Percentiles rank a stretch among this genome's conserved stretches.
Conservation (phyloP, 163 green algal genomes). For the Scenedesmus sp. region DNA sequence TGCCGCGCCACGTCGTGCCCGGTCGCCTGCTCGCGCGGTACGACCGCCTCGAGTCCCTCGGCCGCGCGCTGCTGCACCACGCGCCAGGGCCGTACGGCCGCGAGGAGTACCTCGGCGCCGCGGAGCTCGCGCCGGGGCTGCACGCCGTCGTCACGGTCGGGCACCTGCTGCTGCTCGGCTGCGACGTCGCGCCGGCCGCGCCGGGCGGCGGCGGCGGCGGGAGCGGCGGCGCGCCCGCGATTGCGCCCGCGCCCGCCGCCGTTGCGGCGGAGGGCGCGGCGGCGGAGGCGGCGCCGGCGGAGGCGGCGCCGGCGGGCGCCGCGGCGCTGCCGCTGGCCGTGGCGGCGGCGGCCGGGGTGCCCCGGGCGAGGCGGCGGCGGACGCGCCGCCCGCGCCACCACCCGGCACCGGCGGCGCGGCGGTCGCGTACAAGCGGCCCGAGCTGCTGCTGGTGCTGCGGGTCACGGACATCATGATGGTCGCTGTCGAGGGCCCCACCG, state of each 20-base stretch:
- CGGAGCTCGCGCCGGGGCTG: constrained; percentile 11
- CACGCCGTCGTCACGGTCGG: constrained; percentile 32
- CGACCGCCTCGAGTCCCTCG: constrained; percentile 39
- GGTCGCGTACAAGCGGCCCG: constrained; percentile 31
- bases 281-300: neutral
- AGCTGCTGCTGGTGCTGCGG: constrained; percentile 36
- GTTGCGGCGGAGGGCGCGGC: too few relatives aligned
- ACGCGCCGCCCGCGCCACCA: neutral
- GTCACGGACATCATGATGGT: constrained; percentile 39
- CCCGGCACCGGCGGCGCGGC: neutral
- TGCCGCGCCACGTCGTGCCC: constrained; percentile 31
- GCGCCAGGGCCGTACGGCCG: neutral
- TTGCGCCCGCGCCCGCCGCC: too few relatives aligned
- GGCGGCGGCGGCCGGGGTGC: too few relatives aligned
- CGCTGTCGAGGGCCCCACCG: neutral
- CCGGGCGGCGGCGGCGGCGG: neutral
- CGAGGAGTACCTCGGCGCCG: constrained; percentile 39
- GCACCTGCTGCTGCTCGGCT: constrained; percentile 37
- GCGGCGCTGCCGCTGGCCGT: neutral
- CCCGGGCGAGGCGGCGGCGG: neutral
- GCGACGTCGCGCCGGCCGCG: neutral
- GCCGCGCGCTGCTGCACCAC: constrained; percentile 41
- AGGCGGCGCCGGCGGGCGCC: neutral
- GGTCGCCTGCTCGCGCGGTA: constrained; percentile 29
- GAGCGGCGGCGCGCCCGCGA: neutral